A percentile compares a stretch with the other conserved stretches of the same genome.
Evolutionary conservation across 306 rosid species (phyloP).

Genomic region (Cyamopsis tetragonoloba): DNA sequence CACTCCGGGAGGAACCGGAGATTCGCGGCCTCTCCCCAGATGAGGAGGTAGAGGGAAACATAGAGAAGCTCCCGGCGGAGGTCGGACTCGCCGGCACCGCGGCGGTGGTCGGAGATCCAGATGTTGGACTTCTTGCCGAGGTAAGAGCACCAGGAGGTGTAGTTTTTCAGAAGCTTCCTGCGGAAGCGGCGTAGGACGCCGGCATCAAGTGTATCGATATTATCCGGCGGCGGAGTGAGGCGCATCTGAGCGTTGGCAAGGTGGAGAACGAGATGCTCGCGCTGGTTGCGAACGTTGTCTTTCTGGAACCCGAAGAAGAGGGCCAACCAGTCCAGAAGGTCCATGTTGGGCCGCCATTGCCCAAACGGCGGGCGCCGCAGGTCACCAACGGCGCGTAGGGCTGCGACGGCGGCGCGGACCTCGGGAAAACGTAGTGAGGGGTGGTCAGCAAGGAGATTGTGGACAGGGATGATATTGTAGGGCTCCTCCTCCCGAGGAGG

Average conservation of each 20-base stretch:
- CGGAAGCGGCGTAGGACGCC: conserved; percentile 73
- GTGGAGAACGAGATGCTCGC: conserved; percentile 95
- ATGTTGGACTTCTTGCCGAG: conserved; percentile 80
- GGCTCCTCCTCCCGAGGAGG: conserved; percentile 42
- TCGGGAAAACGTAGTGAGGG: conserved; percentile 86
- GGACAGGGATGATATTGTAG: conserved; percentile 81
- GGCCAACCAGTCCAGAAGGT: conserved; percentile 91
- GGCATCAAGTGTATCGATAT: conserved; percentile 69
- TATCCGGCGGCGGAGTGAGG: conserved; percentile 84
- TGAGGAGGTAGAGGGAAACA: conserved; percentile 68
- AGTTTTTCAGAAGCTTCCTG: conserved; percentile 67
- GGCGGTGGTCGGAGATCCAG: conserved; percentile 81
- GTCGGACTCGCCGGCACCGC: conserved; percentile 40
- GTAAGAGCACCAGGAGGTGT: conserved; percentile 80
- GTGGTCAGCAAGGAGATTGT: conserved; percentile 87
- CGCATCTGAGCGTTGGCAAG: conserved; percentile 98
- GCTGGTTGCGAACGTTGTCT: conserved; percentile 89
- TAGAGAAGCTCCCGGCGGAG: conserved; percentile 83
- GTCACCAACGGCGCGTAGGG: conserved; percentile 59
- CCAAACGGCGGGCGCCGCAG: conserved; percentile 68
- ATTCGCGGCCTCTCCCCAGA: conserved; percentile 97
- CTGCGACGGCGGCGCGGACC: conserved; percentile 80
- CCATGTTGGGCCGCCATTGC: conserved; percentile 67
- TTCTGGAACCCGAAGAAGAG: conserved; percentile 79
- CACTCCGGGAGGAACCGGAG: conserved; percentile 83